Conservation (phyloP, 2,329 filamentous ascomycete species). For the Ascochyta viciae-villosae region DNA sequence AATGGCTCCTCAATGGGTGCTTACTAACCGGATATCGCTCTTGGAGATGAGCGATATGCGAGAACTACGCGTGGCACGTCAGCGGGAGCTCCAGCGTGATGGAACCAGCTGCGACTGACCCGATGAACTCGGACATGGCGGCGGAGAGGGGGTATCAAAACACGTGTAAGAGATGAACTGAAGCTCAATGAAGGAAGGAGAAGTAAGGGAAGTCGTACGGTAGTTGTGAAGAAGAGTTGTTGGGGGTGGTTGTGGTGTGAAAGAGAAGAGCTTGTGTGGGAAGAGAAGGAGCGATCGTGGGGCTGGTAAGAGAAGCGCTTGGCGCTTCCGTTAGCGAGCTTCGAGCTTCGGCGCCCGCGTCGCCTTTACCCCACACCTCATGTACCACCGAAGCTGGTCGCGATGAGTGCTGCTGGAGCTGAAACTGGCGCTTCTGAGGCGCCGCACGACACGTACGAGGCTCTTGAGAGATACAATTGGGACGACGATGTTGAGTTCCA, state of each 20-base stretch:
- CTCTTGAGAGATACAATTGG: slow-evolving; percentile 73
- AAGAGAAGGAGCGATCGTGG: slow-evolving; percentile 25
- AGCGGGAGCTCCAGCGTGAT: slow-evolving; percentile 43
- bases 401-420: slow-evolving; percentile 14
- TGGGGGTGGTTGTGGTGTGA: slow-evolving; percentile 22
- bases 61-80: slow-evolving; percentile 65
- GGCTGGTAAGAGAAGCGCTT: slow-evolving; percentile 27
- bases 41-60: slow-evolving; percentile 96
- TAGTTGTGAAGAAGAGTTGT: slow-evolving; percentile 22
- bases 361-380: slow-evolving; percentile 33
- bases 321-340: slow-evolving; percentile 24
- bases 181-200: slow-evolving; percentile 31
- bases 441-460: slow-evolving; percentile 58
- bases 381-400: slow-evolving; percentile 12
- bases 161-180: slow-evolving; percentile 29
- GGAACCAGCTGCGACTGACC: slow-evolving; percentile 56
- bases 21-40: slow-evolving; percentile 89
- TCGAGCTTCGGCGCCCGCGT: slow-evolving; percentile 14
- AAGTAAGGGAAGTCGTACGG: slow-evolving; percentile 25
- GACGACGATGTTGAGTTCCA: slow-evolving; percentile 72
- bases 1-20: slow-evolving; percentile 24
- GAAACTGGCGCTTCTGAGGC: slow-evolving; percentile 27
- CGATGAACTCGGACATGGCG: slow-evolving; percentile 68
- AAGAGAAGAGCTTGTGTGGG: slow-evolving; percentile 24
- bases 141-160: slow-evolving; percentile 35